Percentiles rank a stretch among this genome's conserved stretches.
phyloP scores from a whole-genome alignment of 208 protist genomes.

The Leishmania guyanensis region DNA sequence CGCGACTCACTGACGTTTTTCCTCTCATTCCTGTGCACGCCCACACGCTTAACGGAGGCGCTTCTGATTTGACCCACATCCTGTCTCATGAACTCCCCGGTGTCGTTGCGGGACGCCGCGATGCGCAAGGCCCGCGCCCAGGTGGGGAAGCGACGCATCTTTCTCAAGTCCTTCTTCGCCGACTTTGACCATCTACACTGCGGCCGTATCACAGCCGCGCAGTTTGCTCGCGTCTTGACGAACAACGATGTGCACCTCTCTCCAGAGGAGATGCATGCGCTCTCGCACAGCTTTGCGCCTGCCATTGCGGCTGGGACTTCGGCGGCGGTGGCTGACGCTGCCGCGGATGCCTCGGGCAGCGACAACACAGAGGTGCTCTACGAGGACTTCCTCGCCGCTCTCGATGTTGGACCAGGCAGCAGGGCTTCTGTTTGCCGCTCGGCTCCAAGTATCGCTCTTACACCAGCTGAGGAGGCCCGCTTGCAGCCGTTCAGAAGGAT shows the following conservation, averaged over 20 bases:
- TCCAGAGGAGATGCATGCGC: slow-evolving; percentile 42
- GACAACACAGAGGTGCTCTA: slow-evolving; percentile 46
- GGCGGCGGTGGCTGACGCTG: background rate
- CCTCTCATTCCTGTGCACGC: background rate
- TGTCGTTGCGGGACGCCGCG: slow-evolving; percentile 17
- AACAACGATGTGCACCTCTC: slow-evolving; percentile 57
- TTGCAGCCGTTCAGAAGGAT: slow-evolving; percentile 37
- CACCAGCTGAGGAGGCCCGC: slow-evolving; percentile 47
- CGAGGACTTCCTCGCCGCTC: slow-evolving; percentile 41
- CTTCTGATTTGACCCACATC: background rate
- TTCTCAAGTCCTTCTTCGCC: slow-evolving; percentile 76
- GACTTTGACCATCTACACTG: slow-evolving; percentile 86
- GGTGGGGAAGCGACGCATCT: slow-evolving; percentile 66
- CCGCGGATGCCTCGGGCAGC: background rate
- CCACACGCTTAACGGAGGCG: background rate
- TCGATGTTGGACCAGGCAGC: slow-evolving; percentile 38
- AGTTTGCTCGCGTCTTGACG: slow-evolving; percentile 76
- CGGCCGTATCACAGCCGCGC: slow-evolving; percentile 73
- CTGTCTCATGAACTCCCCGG: slow-evolving; percentile 5
- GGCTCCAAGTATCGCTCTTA: slow-evolving; percentile 28
- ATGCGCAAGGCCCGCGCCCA: slow-evolving; percentile 56
- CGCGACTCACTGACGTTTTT: background rate
- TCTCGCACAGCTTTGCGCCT: slow-evolving; percentile 42
- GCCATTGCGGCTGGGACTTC: background rate
- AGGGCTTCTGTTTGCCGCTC: slow-evolving; percentile 21